Percentiles rank a stretch among this genome's conserved stretches.
Evolutionary conservation across 495 filamentous ascomycete genomes (phyloP).

Genomic region (Aspergillus asperescens): DNA sequence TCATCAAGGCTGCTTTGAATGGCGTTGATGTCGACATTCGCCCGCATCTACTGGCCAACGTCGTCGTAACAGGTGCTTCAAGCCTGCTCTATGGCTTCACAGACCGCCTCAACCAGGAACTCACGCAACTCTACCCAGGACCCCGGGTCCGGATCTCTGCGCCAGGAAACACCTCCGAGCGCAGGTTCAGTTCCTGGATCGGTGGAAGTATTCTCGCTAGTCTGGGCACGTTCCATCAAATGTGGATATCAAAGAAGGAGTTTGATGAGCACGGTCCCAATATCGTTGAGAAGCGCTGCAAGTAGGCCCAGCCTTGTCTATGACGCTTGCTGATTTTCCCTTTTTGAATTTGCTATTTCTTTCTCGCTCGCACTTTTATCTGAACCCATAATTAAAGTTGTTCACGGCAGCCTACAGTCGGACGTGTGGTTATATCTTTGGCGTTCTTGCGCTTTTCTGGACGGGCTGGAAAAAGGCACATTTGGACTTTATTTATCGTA

Average conservation of each 20-base stretch:
- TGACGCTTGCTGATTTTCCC: not conserved
- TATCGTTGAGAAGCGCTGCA: slow-evolving; percentile 60
- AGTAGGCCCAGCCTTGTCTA: slow-evolving; percentile 25
- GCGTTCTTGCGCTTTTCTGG: slow-evolving; percentile 10
- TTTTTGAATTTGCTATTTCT: not conserved
- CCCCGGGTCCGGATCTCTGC: slow-evolving; percentile 79
- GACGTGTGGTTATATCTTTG: not conserved
- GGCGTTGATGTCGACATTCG: slow-evolving; percentile 84
- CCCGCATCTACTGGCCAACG: slow-evolving; percentile 73
- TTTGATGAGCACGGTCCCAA: slow-evolving; percentile 55
- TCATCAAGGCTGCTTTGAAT: slow-evolving; percentile 71
- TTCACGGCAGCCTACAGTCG: not conserved
- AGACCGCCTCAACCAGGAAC: slow-evolving; percentile 78
- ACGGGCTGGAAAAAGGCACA: slow-evolving; percentile 5
- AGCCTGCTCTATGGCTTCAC: slow-evolving; percentile 83
- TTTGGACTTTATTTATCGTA: slow-evolving; percentile 1
- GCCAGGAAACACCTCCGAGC: slow-evolving; percentile 76
- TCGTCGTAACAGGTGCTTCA: slow-evolving; percentile 88
- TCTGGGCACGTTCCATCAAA: slow-evolving; percentile 97
- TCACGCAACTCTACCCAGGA: slow-evolving; percentile 71
- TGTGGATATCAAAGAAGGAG: slow-evolving; percentile 85
- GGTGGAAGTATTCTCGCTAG: slow-evolving; percentile 94
- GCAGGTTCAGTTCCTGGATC: slow-evolving; percentile 89
- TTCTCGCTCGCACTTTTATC: not conserved
- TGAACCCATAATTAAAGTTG: not conserved